Conservation (phyloP, 768 basidiomycete genomes). For the Termitomyces heimii region DNA sequence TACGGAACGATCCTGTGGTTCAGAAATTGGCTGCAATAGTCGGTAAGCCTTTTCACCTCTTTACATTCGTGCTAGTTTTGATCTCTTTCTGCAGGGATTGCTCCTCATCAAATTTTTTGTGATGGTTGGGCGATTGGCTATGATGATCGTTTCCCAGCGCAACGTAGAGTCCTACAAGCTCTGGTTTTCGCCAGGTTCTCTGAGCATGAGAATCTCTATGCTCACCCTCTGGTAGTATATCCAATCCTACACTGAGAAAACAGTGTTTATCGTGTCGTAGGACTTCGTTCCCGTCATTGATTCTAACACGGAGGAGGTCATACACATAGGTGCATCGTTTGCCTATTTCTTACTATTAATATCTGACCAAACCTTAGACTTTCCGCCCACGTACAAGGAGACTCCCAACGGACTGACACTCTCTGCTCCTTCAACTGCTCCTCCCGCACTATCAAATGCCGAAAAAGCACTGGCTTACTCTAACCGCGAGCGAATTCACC, state of each 20-base stretch:
- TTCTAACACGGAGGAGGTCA: conserved; percentile 61
- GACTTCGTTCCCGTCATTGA: conserved; percentile 77
- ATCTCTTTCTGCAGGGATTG: conserved; percentile 41
- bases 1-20: conserved; percentile 61
- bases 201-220: conserved; percentile 82
- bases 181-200: conserved; percentile 71
- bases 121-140: conserved; percentile 93
- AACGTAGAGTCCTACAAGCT: conserved; percentile 71
- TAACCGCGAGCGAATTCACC: conserved; percentile 69
- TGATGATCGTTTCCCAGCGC: conserved; percentile 77
- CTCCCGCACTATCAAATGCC: conserved; percentile 29
- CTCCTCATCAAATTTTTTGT: conserved; percentile 63
- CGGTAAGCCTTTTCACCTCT: conserved; percentile 34
- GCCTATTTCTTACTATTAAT: neutral
- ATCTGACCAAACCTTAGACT: conserved; percentile 41
- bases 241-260: conserved; percentile 7
- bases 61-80: neutral
- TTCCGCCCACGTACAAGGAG: conserved; percentile 59
- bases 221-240: conserved; percentile 69
- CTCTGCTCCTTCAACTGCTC: conserved; percentile 31
- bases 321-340: conserved; percentile 53
- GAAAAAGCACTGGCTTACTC: conserved; percentile 44
- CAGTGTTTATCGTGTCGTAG: conserved; percentile 24
- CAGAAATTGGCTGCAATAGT: conserved; percentile 73
- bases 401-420: conserved; percentile 38